phyloP scores from a whole-genome alignment of 768 basidiomycete species.

The Paxillus rubicundulus region DNA sequence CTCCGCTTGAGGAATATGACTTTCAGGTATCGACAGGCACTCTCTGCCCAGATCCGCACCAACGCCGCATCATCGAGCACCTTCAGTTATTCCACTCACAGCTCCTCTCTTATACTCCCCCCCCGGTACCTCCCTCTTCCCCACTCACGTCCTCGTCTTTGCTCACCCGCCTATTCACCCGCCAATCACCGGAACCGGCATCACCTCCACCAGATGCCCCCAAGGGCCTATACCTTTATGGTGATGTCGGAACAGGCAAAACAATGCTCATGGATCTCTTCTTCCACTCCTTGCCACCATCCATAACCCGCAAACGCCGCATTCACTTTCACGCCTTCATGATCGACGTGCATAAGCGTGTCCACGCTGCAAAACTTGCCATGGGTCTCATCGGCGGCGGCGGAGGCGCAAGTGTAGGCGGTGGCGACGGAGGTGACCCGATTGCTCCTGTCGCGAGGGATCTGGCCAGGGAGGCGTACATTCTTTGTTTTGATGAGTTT shows the following conservation, averaged over 20 bases:
- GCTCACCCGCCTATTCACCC: slow-evolving; percentile 31
- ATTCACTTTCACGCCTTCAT: slow-evolving; percentile 99
- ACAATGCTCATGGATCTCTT: slow-evolving; percentile 99
- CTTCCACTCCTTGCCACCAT: slow-evolving; percentile 73
- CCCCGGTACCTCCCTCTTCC: slow-evolving; percentile 43
- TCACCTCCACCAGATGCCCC: slow-evolving; percentile 56
- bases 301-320: slow-evolving; percentile 70
- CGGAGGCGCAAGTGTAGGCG: slow-evolving; percentile 25
- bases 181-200: slow-evolving; percentile 16
- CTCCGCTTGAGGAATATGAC: slow-evolving; percentile 42
- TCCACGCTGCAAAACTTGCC: slow-evolving; percentile 76
- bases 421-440: slow-evolving; percentile 58
- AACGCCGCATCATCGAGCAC: slow-evolving; percentile 78
- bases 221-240: slow-evolving; percentile 91
- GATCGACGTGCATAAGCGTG: slow-evolving; percentile 95
- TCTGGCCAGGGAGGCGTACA: slow-evolving; percentile 76
- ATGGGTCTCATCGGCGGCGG: slow-evolving; percentile 54
- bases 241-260: slow-evolving; percentile 96
- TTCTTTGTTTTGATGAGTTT: slow-evolving; percentile 97
- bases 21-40: slow-evolving; percentile 47
- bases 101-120: slow-evolving; percentile 68
- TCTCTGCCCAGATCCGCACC: slow-evolving; percentile 77
- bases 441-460: slow-evolving; percentile 86
- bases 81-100: slow-evolving; percentile 78
- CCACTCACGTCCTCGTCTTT: slow-evolving; percentile 29